phyloP scores from a whole-genome alignment of 225 moss, liverwort and hornwort genomes.

The Pseudoscleropodium purum region DNA sequence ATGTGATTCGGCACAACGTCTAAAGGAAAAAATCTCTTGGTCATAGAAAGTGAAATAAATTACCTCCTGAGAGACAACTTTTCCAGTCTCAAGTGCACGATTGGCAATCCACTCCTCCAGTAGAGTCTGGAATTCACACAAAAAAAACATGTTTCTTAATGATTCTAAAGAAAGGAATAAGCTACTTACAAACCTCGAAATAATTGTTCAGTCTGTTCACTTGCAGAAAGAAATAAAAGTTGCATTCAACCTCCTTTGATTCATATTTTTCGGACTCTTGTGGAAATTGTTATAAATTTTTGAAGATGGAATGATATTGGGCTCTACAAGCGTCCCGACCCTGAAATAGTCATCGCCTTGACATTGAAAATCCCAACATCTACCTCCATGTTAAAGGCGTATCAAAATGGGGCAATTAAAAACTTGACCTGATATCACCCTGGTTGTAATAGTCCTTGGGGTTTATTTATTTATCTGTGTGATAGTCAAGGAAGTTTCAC shows the following conservation, averaged over 20 bases:
- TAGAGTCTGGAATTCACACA: conserved; percentile 38
- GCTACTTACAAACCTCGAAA: not conserved
- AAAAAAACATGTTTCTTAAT: not conserved
- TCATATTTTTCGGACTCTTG: not conserved
- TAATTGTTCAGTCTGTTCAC: not conserved
- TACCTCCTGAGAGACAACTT: conserved; percentile 34
- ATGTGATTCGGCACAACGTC: not conserved
- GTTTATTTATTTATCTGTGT: not conserved
- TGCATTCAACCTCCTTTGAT: not conserved
- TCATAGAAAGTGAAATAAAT: not conserved
- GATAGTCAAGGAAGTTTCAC: not conserved
- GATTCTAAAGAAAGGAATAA: too few species aligned
- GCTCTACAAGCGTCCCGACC: not conserved
- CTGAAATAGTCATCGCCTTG: not conserved
- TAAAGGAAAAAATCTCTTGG: too few species aligned
- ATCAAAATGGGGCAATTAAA: not conserved
- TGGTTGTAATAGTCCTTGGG: not conserved
- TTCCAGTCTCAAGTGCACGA: conserved; percentile 45
- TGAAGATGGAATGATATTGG: not conserved
- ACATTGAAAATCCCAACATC: not conserved
- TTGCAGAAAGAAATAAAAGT: not conserved
- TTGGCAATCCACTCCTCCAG: conserved; percentile 85
- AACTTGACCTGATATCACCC: not conserved
- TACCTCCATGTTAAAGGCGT: not conserved
- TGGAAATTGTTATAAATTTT: not conserved